Conservation (phyloP, 2,329 filamentous ascomycete species). For the Cryoendolithus antarcticus region DNA sequence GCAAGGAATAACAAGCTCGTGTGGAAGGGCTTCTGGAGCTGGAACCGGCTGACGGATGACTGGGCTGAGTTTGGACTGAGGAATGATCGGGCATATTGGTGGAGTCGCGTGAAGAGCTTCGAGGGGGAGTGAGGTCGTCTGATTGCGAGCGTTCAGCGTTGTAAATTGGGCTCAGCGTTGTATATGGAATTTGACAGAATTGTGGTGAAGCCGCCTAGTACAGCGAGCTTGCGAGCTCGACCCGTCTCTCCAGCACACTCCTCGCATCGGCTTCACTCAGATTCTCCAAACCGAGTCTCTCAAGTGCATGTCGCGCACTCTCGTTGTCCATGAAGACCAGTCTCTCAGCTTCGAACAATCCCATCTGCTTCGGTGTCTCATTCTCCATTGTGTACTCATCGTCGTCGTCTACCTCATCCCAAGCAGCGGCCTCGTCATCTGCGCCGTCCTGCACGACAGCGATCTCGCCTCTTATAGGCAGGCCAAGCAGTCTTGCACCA, state of each 20-base stretch:
- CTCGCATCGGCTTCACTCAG: constrained; percentile 55
- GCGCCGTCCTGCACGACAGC: constrained; percentile 7
- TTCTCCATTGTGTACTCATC: constrained; percentile 7
- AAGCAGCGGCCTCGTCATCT: no score
- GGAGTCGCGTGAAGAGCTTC: constrained; percentile 41
- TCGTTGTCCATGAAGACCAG: constrained; percentile 36
- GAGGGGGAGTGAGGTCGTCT: background rate
- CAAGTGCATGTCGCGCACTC: constrained; percentile 40
- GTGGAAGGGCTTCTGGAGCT: constrained; percentile 87
- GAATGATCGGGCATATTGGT: constrained; percentile 50
- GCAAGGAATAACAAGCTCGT: constrained; percentile 72
- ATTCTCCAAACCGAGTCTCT: constrained; percentile 47
- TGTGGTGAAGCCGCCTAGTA: no score
- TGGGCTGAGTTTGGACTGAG: constrained; percentile 67
- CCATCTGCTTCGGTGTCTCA: constrained; percentile 15
- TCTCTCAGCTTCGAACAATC: constrained; percentile 35
- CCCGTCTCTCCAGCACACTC: constrained; percentile 51
- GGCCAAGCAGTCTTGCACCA: constrained; percentile 51
- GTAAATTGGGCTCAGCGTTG: no score
- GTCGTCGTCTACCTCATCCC: constrained; percentile 19
- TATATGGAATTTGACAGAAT: no score
- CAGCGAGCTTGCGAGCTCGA: constrained; percentile 35
- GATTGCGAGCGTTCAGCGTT: background rate
- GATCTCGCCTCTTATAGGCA: constrained; percentile 40
- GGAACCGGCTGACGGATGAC: constrained; percentile 80